Base-by-base conservation (phyloP, 1,284 basidiomycete genomes). In the Cryptococcus amylolentus region DNA sequence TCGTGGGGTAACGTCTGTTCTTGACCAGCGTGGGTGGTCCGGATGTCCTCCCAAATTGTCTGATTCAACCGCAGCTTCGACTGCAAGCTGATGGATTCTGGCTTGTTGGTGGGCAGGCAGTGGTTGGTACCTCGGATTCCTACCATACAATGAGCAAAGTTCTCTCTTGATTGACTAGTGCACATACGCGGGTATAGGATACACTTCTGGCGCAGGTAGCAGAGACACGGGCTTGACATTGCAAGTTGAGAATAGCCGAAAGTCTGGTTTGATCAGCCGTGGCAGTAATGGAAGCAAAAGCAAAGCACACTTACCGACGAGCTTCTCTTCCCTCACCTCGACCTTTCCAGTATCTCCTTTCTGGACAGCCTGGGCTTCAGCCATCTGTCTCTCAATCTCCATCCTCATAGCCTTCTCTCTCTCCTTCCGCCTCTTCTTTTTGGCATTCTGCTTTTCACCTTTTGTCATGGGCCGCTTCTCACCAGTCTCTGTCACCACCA, bases 361-460 rank as follows among this genome's bases (percentile, higher is more conserved):
- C 27, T 28, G 18, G 44, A 9, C 26, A 28, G 44, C 44, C 23
- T 20, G 18, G 20, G n/a, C 49, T n/a, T 53, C 46, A 3, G 23
- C 39, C 37, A 16, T 39, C 18, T 26, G 37, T 18, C 55, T 39
- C 39, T 20, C 42, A 7, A 45, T 38, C 37, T 55, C 41, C 46
- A 18, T 38, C 49, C 56, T 65, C 31, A 57, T 51, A 5, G 45
- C 41, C n/a, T 69, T 58, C 46, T 73, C 72, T 45, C 72, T 54
- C 60, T 75, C 70, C 50, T 71, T 73, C 42, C 70, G 51, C 28
- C 73, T 57, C 48, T 70, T 71, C 69, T 75, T 75, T 63, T 73
- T 73, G 7, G 73, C 73, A 56, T 71, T 75, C 56, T 70, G 71
- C 55, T 72, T 71, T 58, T 75, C 73, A 14, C 69, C 70, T 50